Conservation (phyloP, 78 protist species). For the Emiliania huxleyi region DNA sequence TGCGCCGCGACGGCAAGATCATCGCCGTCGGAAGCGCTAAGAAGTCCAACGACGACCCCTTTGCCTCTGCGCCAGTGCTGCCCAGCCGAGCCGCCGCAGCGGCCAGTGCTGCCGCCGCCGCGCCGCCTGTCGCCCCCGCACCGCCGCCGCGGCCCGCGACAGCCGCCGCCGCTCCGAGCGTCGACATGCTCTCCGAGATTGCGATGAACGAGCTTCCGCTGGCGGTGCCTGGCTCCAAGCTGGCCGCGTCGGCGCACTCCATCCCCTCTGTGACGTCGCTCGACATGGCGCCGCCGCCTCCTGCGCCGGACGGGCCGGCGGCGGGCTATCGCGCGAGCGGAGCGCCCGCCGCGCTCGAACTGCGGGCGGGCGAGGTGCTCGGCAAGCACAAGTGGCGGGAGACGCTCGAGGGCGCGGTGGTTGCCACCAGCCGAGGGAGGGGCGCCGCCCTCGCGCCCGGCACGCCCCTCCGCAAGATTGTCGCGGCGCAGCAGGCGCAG, state of each 20-base stretch:
- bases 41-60: background rate
- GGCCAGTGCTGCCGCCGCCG: background rate
- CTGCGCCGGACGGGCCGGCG: background rate
- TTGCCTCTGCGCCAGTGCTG: background rate
- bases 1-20: background rate
- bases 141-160: background rate
- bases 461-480: background rate
- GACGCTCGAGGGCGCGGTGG: background rate
- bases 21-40: background rate
- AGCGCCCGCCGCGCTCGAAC: background rate
- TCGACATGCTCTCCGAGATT: background rate
- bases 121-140: background rate
- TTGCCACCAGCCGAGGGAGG: background rate
- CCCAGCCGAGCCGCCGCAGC: background rate
- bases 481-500: background rate
- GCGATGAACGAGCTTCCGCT: background rate
- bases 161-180: background rate
- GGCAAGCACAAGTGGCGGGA: background rate
- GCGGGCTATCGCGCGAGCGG: too few relatives aligned
- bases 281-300: too few relatives aligned
- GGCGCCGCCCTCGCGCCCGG: background rate
- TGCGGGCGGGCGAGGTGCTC: background rate
- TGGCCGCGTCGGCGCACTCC: background rate
- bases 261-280: background rate
- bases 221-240: background rate